Percentiles rank a stretch among this genome's conserved stretches.
Evolutionary conservation across 164 flowering plant genomes (phyloP).

Genomic region (Piper longum): DNA sequence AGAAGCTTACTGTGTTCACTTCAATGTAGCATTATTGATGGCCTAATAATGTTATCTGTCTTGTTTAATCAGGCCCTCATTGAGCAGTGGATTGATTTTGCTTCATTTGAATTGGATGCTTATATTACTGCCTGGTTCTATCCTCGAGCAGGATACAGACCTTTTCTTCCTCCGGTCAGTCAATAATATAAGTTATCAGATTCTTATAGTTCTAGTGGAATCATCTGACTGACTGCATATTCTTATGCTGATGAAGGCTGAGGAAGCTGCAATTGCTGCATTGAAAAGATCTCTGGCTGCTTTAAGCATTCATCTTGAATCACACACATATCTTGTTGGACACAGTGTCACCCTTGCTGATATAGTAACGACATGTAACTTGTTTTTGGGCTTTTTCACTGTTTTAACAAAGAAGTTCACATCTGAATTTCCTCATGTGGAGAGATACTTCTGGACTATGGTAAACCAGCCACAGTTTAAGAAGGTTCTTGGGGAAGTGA

Average conservation of each 20-base stretch:
- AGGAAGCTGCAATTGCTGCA: constrained; percentile 51
- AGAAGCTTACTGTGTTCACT: background rate
- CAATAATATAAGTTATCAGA: background rate
- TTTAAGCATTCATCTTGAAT: constrained; percentile 56
- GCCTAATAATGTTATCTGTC: background rate
- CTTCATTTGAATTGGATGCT: constrained; percentile 55
- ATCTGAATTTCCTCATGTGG: constrained; percentile 81
- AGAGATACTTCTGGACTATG: constrained; percentile 97
- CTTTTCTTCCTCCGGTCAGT: constrained; percentile 5
- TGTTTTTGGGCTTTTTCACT: constrained; percentile 32
- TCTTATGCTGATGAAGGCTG: constrained; percentile 25
- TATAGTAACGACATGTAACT: constrained; percentile 58
- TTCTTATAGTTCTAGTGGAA: background rate
- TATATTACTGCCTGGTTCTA: constrained; percentile 27
- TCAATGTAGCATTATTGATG: background rate
- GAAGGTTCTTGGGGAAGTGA: constrained; percentile 65
- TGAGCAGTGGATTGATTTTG: constrained; percentile 89
- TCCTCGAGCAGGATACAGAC: constrained; percentile 38
- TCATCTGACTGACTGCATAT: background rate
- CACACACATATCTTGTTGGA: constrained; percentile 59
- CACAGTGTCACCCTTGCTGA: constrained; percentile 42
- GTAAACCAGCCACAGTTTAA: constrained; percentile 73
- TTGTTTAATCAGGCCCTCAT: constrained; percentile 33
- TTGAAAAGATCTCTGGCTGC: constrained; percentile 72
- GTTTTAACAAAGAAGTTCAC: constrained; percentile 68